These are phyloP conservation scores for Cytospora schulzeri DNA, from an alignment of 2,329 filamentous ascomycete genomes.

Conservation along the genomic window DNA sequence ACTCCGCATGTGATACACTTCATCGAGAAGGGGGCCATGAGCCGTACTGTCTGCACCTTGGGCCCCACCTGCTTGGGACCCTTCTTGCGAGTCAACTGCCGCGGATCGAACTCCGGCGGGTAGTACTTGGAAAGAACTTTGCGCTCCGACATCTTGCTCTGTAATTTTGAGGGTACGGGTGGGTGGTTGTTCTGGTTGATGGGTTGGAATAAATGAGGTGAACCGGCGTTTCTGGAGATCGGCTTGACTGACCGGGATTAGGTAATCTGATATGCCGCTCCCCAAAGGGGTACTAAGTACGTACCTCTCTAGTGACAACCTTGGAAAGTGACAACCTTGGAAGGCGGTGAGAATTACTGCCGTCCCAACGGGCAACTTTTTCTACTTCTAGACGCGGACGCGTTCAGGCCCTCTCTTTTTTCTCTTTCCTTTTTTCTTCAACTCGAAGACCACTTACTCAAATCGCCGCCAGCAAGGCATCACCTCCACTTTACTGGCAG, in stretches of 20 bases:
- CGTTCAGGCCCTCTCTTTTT: background rate
- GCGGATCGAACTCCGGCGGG: constrained; percentile 87
- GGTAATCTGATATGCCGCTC: background rate
- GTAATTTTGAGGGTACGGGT: background rate
- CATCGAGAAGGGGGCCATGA: constrained; percentile 89
- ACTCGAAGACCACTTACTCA: constrained; percentile 38
- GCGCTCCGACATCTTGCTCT: constrained; percentile 72
- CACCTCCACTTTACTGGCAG: constrained; percentile 50
- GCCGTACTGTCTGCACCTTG: constrained; percentile 80
- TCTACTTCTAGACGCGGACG: constrained; percentile 10
- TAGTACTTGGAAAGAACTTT: constrained; percentile 74
- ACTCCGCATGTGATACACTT: constrained; percentile 64
- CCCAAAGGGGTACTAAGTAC: too few relatives aligned
- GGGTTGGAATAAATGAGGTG: background rate
- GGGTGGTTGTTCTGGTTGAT: background rate
- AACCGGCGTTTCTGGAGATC: too few relatives aligned
- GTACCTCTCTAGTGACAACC: too few relatives aligned
- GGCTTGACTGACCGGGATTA: background rate
- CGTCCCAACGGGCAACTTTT: constrained; percentile 15
- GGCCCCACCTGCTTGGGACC: constrained; percentile 73
- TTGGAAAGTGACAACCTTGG: too few relatives aligned
- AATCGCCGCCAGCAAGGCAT: constrained; percentile 41
- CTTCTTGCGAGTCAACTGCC: constrained; percentile 70
- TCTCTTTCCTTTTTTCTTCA: constrained; percentile 29
- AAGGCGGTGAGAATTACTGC: constrained; percentile 24